Evolutionary conservation across 1,284 basidiomycete genomes (phyloP).

Genomic region (Apiotrichum gracile): DNA sequence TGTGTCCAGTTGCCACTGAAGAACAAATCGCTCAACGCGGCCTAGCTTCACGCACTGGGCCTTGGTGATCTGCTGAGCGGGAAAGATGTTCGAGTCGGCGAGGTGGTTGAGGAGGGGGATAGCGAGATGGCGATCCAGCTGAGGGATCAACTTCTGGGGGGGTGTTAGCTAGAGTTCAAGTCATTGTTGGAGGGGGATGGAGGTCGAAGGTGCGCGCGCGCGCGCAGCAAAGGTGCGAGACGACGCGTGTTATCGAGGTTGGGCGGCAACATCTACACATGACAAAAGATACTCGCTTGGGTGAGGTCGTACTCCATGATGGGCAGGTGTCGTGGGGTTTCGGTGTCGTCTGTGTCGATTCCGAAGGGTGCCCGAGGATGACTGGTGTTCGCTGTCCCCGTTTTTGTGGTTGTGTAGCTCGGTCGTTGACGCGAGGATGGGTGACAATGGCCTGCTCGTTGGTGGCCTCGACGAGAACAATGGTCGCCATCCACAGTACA

Average conservation of each 20-base stretch:
- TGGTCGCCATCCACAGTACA: background rate
- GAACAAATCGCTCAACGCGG: too few relatives aligned
- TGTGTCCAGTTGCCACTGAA: background rate
- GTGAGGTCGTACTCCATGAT: conserved; percentile 81
- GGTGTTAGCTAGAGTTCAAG: conserved; percentile 1
- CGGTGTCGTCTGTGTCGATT: background rate
- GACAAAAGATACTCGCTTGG: conserved; percentile 33
- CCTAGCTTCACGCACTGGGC: conserved; percentile 39
- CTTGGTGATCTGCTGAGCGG: conserved; percentile 38
- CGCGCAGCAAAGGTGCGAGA: background rate
- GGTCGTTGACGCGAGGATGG: conserved; percentile 13
- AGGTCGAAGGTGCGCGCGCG: background rate
- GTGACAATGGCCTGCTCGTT: background rate
- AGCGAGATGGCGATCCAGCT: conserved; percentile 88
- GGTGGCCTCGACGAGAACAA: conserved; percentile 4
- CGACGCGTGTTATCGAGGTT: background rate
- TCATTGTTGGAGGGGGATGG: background rate
- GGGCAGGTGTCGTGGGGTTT: conserved; percentile 4
- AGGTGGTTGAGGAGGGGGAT: conserved; percentile 89
- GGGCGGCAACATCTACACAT: background rate
- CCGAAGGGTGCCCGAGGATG: background rate
- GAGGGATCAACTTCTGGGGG: conserved; percentile 76
- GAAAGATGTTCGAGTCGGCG: conserved; percentile 49
- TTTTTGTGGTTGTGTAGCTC: conserved; percentile 5
- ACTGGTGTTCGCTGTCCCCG: conserved; percentile 1